Evolutionary conservation across 495 filamentous ascomycete species (phyloP).

Genomic region (Talaromyces thailandensis): DNA sequence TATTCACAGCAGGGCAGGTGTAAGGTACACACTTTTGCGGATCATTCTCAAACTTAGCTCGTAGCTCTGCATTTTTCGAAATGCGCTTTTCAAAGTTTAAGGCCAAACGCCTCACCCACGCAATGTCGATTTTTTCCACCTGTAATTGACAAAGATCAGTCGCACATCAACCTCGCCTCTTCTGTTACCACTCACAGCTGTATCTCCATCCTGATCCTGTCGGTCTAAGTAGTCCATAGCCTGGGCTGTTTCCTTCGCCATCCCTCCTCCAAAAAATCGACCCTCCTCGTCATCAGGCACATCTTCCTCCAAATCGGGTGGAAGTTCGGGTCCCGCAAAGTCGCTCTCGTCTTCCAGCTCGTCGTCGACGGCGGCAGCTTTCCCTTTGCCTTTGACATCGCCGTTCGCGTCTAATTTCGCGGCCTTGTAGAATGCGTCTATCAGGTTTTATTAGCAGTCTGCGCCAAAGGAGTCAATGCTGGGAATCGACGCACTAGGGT

Average conservation of each 20-base stretch:
- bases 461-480: background rate
- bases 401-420: conserved; percentile 57
- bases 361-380: conserved; percentile 48
- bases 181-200: conserved; percentile 20
- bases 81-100: conserved; percentile 88
- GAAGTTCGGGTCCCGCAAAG: conserved; percentile 59
- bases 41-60: conserved; percentile 77
- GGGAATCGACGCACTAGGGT: conserved; percentile 52
- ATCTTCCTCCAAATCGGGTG: conserved; percentile 53
- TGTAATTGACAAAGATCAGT: conserved; percentile 18
- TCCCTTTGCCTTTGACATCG: conserved; percentile 53
- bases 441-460: background rate
- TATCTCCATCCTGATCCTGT: conserved; percentile 46
- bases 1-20: background rate
- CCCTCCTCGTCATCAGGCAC: conserved; percentile 79
- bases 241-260: conserved; percentile 68
- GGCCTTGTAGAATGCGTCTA: conserved; percentile 81
- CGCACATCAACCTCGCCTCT: background rate
- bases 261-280: conserved; percentile 89
- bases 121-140: conserved; percentile 69
- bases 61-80: conserved; percentile 82
- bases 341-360: conserved; percentile 56
- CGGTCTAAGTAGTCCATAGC: conserved; percentile 87
- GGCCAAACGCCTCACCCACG: conserved; percentile 76
- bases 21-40: conserved; percentile 64